Percentiles rank a stretch among this genome's conserved stretches.
Conservation (phyloP, 805 yeast species). For the Saccharomycopsis fibuligera region DNA sequence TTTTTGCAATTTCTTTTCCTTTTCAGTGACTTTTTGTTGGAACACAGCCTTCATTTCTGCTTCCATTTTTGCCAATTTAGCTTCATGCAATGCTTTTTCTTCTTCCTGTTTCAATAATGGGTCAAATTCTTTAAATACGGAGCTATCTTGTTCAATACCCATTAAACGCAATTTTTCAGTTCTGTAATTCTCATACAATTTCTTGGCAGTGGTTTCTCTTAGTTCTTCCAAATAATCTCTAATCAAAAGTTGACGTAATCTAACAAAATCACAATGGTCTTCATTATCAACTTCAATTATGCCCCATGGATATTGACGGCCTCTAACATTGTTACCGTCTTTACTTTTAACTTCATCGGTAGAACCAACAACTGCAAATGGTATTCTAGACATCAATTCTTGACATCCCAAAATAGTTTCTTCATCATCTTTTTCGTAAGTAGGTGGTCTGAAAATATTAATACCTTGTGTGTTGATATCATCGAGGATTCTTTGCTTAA, state of each 20-base stretch:
- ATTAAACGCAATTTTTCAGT: slow-evolving; percentile 68
- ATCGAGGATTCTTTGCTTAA: slow-evolving; percentile 69
- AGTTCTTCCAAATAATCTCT: slow-evolving; percentile 92
- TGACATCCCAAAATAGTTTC: slow-evolving; percentile 64
- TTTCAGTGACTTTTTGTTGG: slow-evolving; percentile 92
- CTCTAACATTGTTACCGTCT: slow-evolving; percentile 75
- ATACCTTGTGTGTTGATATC: slow-evolving; percentile 75
- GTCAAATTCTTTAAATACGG: slow-evolving; percentile 92
- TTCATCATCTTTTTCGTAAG: slow-evolving; percentile 77
- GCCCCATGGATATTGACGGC: slow-evolving; percentile 97
- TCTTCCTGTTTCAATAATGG: slow-evolving; percentile 90
- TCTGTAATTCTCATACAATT: slow-evolving; percentile 83
- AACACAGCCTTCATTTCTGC: slow-evolving; percentile 94
- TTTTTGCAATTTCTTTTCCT: slow-evolving; percentile 94
- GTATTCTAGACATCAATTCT: slow-evolving; percentile 64
- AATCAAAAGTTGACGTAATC: slow-evolving; percentile 79
- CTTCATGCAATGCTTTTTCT: slow-evolving; percentile 88
- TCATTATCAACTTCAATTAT: slow-evolving; percentile 91
- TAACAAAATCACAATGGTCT: slow-evolving; percentile 85
- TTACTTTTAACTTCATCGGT: slow-evolving; percentile 58
- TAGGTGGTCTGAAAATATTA: slow-evolving; percentile 61
- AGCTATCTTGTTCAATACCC: slow-evolving; percentile 88
- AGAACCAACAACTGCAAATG: slow-evolving; percentile 94
- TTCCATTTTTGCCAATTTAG: slow-evolving; percentile 89
- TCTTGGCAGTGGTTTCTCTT: slow-evolving; percentile 73